Evolutionary conservation across 345 rosid genomes (phyloP), one percentile per base, ranked within the genome.

Genomic region (Citrus unshiu): DNA sequence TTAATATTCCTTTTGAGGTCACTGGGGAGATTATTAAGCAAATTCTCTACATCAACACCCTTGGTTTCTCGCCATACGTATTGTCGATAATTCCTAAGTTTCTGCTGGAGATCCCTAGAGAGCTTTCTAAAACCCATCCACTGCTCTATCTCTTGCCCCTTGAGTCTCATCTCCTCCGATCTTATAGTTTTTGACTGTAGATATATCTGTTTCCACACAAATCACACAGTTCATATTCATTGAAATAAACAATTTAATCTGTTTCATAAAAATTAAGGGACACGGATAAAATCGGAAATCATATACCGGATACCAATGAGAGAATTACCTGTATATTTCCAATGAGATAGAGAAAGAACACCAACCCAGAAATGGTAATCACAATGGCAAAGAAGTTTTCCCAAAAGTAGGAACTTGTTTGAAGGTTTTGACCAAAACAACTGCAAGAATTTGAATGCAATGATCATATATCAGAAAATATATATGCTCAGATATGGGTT

Each of bases 1-100:
- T 86, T 86, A 67, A 86, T 77, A 67, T 86, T 81, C 77, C 84
- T 79, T 73, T 83, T 81, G 32, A 86, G 79, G 46, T 83, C 89
- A 56, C 22, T 82, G 27, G 85, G 85, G 59, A 86, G 76, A 82
- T 77, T 79, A 14, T 51, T 51, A 35, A 81, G 85, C 54, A 86
- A 58, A 49, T 74, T 77, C 72, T 83, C 80, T 57, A 79, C 82
- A 51, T 83, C 82, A 32, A 83, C 79, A 30, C 85, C 86, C 62
- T 83, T 77, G 62, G 86, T 81, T 70, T 86, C 81, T 60, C 81
- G 85, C 86, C 86, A 83, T 65, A 70, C 80, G 67, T 77, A 79
- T 59, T 80, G 86, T 75, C 81, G 83, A 68, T 80, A 71, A 56
- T 80, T 80, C 86, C 83, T 77, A 24, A 79, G 79, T 29, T 80